A percentile compares a stretch with the other conserved stretches of the same genome.
phyloP scores from a whole-genome alignment of 352 stramenopile species.

The Globisporangium alternatum region DNA sequence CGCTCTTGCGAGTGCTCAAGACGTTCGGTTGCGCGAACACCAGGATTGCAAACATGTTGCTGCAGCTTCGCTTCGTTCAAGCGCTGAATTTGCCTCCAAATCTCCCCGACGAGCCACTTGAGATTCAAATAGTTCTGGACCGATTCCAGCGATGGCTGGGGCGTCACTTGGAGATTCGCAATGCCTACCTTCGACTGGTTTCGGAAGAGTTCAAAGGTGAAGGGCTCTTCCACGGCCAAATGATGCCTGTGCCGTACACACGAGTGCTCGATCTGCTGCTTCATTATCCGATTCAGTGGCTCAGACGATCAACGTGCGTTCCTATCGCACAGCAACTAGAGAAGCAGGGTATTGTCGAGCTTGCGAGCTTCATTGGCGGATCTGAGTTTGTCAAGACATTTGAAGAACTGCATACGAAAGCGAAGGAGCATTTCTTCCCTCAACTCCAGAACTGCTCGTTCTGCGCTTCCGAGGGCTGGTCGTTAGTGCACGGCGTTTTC shows the following conservation, averaged over 20 bases:
- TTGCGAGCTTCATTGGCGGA: conserved; percentile 59
- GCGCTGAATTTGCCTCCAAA: conserved; percentile 44
- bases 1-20: conserved; percentile 42
- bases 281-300: conserved; percentile 55
- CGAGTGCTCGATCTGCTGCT: conserved; percentile 61
- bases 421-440: conserved; percentile 46
- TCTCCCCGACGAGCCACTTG: conserved; percentile 56
- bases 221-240: conserved; percentile 24
- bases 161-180: conserved; percentile 51
- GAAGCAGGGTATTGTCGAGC: conserved; percentile 40
- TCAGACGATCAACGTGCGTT: conserved; percentile 50
- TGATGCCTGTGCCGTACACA: conserved; percentile 56
- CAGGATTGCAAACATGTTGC: conserved; percentile 59
- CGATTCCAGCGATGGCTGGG: conserved; percentile 47
- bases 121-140: conserved; percentile 56
- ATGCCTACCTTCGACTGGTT: conserved; percentile 41
- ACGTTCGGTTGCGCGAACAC: conserved; percentile 66
- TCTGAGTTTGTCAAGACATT: conserved; percentile 71
- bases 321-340: conserved; percentile 48
- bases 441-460: conserved; percentile 55
- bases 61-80: conserved; percentile 63
- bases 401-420: conserved; percentile 58
- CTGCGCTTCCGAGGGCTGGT: conserved; percentile 67
- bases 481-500: conserved; percentile 78
- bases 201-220: conserved; percentile 52